A percentile compares a stretch with the other conserved stretches of the same genome.
Evolutionary conservation across 2,329 filamentous ascomycete species (phyloP).

Genomic region (Fusarium sp.): DNA sequence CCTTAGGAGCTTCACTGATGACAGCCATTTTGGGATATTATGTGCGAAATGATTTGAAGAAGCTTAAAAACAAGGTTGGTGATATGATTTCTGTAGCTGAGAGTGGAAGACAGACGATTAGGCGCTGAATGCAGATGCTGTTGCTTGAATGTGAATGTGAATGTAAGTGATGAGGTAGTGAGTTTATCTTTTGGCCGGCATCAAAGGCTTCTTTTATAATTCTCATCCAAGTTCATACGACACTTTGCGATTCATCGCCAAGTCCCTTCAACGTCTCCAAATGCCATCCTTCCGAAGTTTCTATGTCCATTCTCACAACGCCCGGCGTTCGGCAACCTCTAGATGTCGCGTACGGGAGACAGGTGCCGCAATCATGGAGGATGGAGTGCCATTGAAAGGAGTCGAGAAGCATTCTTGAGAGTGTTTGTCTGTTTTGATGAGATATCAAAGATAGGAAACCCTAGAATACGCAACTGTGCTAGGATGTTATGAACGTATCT

Average conservation of each 20-base stretch:
- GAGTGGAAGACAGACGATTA: not conserved
- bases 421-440: no score
- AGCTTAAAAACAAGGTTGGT: not conserved
- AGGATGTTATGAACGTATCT: not conserved
- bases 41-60: not conserved
- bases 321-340: not conserved
- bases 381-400: not conserved
- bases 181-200: not conserved
- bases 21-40: slow-evolving; percentile 5
- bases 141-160: not conserved
- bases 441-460: not conserved
- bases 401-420: no score
- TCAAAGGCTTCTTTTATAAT: not conserved
- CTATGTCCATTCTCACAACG: not conserved
- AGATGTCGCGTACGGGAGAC: not conserved
- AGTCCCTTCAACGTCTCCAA: not conserved
- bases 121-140: not conserved
- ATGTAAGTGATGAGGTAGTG: not conserved
- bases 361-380: not conserved
- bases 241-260: not conserved
- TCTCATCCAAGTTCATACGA: not conserved
- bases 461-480: not conserved
- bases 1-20: slow-evolving; percentile 13
- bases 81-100: not conserved
- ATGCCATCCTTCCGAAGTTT: not conserved